Conservation (phyloP, 495 filamentous ascomycete species). For the Penicillium samsonianum region DNA sequence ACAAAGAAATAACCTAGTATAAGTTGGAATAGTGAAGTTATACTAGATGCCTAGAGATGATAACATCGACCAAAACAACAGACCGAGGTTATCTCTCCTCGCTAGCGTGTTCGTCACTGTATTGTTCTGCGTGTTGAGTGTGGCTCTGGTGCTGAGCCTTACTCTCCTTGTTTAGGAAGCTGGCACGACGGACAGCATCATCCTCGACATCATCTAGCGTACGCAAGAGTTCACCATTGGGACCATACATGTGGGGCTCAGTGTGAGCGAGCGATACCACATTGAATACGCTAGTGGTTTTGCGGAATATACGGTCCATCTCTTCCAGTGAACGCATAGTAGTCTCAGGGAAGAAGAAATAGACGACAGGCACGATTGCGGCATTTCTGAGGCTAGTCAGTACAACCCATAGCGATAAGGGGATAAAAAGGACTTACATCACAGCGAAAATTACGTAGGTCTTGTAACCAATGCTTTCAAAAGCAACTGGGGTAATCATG, state of each 20-base stretch:
- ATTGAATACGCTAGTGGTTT: conserved; percentile 53
- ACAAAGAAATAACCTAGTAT: neutral
- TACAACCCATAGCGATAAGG: neutral
- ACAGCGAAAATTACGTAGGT: conserved; percentile 72
- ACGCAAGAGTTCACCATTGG: conserved; percentile 63
- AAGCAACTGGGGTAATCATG: conserved; percentile 65
- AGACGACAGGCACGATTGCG: conserved; percentile 66
- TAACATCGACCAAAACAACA: neutral
- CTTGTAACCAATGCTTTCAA: conserved; percentile 60
- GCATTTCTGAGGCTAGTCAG: conserved; percentile 54
- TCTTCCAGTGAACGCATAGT: conserved; percentile 72
- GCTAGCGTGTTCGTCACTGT: conserved; percentile 36
- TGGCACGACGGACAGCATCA: conserved; percentile 37
- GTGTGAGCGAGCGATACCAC: conserved; percentile 60
- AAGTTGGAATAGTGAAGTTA: too few relatives aligned
- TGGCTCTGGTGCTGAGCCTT: conserved; percentile 14
- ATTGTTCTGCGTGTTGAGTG: conserved; percentile 31
- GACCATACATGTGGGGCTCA: conserved; percentile 69
- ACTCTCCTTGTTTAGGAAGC: conserved; percentile 25
- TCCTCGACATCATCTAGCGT: conserved; percentile 41
- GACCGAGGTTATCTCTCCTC: conserved; percentile 26
- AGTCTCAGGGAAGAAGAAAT: conserved; percentile 78
- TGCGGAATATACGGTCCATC: conserved; percentile 76
- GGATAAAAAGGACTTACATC: conserved; percentile 35
- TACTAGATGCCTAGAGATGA: neutral